Evolutionary conservation across 768 basidiomycete genomes (phyloP).

Genomic region (Podaxis pistillaris): DNA sequence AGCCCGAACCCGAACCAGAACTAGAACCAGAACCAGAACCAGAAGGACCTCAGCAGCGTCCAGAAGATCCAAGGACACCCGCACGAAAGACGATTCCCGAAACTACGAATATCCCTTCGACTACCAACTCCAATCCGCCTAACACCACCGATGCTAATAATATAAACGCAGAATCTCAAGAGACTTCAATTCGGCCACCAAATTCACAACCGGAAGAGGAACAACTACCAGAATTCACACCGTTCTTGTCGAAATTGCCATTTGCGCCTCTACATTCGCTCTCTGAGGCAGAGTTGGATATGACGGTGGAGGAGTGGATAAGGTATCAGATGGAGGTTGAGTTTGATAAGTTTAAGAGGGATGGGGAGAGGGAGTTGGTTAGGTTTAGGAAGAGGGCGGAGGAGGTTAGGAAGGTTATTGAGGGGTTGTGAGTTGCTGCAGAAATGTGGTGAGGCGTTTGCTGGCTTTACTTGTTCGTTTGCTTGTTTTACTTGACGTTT

Average conservation of each 20-base stretch:
- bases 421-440: constrained; percentile 22
- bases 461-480: neutral
- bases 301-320: constrained; percentile 87
- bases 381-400: constrained; percentile 41
- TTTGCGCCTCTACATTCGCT: constrained; percentile 43
- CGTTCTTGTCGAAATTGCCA: constrained; percentile 44
- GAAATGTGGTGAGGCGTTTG: no score
- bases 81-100: neutral
- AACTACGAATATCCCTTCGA: neutral
- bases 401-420: constrained; percentile 38
- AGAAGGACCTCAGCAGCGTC: neutral
- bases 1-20: neutral
- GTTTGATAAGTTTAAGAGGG: constrained; percentile 51
- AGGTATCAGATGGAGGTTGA: constrained; percentile 70
- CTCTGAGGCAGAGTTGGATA: constrained; percentile 64
- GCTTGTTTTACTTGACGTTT: neutral
- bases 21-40: neutral
- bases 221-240: constrained; percentile 22
- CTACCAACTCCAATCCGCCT: neutral
- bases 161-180: neutral
- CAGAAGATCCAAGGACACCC: neutral
- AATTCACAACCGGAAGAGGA: neutral
- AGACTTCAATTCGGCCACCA: neutral
- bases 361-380: constrained; percentile 42
- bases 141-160: neutral